phyloP scores from a whole-genome alignment of 768 basidiomycete genomes.

The Leccinum imitatum region DNA sequence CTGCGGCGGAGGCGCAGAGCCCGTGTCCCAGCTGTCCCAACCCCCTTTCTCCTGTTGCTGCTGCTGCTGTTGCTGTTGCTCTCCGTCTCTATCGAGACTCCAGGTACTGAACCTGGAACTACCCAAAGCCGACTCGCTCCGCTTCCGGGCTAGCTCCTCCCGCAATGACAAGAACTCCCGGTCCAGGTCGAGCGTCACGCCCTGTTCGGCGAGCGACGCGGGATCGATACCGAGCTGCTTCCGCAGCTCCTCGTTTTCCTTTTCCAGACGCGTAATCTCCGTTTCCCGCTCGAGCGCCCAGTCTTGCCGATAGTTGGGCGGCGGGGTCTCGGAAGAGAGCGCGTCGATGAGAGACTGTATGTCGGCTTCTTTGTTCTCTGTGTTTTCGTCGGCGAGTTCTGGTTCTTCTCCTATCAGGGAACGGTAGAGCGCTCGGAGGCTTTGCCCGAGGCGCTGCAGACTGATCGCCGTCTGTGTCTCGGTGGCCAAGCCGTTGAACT shows the following conservation, averaged over 20 bases:
- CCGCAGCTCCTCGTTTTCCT: slow-evolving; percentile 81
- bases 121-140: slow-evolving; percentile 27
- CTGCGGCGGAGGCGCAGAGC: slow-evolving; percentile 20
- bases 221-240: slow-evolving; percentile 73
- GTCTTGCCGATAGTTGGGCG: slow-evolving; percentile 53
- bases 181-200: slow-evolving; percentile 49
- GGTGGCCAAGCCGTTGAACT: slow-evolving; percentile 54
- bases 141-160: slow-evolving; percentile 21
- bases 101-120: slow-evolving; percentile 26
- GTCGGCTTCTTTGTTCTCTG: slow-evolving; percentile 39
- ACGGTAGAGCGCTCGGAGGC: slow-evolving; percentile 70
- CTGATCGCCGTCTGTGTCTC: slow-evolving; percentile 62
- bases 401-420: slow-evolving; percentile 64
- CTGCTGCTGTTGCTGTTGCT: slow-evolving; percentile 20
- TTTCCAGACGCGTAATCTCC: slow-evolving; percentile 79
- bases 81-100: slow-evolving; percentile 29
- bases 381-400: slow-evolving; percentile 26
- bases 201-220: slow-evolving; percentile 48
- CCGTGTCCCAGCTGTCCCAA: slow-evolving; percentile 32
- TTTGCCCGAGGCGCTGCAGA: slow-evolving; percentile 68
- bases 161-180: slow-evolving; percentile 37
- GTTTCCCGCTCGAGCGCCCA: slow-evolving; percentile 88
- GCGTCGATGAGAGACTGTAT: slow-evolving; percentile 43
- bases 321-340: slow-evolving; percentile 39
- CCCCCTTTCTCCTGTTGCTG: slow-evolving; percentile 22